Evolutionary conservation across 139 green algal genomes (phyloP).

Genomic region (Chlamydomonas eustigma): DNA sequence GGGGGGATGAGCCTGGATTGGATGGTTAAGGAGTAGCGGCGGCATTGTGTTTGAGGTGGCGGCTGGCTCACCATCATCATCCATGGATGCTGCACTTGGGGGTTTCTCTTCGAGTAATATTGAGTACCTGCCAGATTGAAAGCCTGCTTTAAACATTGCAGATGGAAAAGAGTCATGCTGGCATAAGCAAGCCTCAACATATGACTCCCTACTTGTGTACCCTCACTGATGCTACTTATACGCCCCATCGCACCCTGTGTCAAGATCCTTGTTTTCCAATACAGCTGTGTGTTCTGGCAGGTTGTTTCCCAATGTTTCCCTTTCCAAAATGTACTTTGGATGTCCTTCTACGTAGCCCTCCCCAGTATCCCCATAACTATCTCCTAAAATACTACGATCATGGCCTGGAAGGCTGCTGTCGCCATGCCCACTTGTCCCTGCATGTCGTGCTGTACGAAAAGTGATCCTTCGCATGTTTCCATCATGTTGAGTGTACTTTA

Average conservation of each 20-base stretch:
- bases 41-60: neutral
- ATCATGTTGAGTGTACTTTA: no score
- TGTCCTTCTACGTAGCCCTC: no score
- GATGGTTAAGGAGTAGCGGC: neutral
- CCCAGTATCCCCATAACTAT: no score
- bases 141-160: neutral
- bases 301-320: no score
- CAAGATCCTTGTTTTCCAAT: conserved; percentile 3
- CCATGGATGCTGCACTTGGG: neutral
- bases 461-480: no score
- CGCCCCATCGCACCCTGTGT: neutral
- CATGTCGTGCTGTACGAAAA: no score
- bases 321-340: no score
- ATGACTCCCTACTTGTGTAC: neutral
- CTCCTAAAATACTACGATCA: no score
- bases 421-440: no score
- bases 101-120: neutral
- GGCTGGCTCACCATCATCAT: neutral
- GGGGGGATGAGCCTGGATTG: neutral
- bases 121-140: neutral
- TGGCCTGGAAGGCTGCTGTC: no score
- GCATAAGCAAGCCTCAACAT: neutral
- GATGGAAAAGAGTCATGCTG: neutral
- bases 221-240: neutral
- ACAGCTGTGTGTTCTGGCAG: no score